Base-by-base conservation (phyloP, 2,329 filamentous ascomycete genomes). In the Hortaea werneckii region DNA sequence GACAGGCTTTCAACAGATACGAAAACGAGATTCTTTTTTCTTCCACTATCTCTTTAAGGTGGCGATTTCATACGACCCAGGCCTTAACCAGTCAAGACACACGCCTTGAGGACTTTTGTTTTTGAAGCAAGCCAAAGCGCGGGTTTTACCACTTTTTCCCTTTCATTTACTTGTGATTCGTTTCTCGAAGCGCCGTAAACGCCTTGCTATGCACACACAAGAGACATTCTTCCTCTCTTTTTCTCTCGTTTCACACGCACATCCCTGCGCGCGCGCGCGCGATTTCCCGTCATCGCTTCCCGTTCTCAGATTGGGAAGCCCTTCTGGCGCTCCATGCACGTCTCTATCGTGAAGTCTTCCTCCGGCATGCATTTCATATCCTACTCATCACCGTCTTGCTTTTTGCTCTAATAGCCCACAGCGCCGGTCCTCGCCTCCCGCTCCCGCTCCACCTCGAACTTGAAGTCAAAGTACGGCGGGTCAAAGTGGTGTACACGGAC, bases 401-500 rank as follows among this genome's bases (percentile, higher is more conserved):
- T 29, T 27, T 10, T 41, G n/a, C n/a, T n/a, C n/a, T 43, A 44
- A 5, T 47, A 41, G 41, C 54, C 44, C 41, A 52, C 40, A 42
- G 53, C 49, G 20, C 20, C 20, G 20, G 20, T 20, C 20, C 20
- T 20, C 43, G 53, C 52, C 51, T 57, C 53, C 62, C 71, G 67
- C 74, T 95, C 89, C 69, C 89, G 78, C 80, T 98, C 92, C 51
- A 96, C 92, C 77, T 98, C 92, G 69, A 95, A 98, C 76, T 85
- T 80, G 74, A 98, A 98, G 70, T 98, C 92, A 68, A 92, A 96
- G 77, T 95, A 98, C 52, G 84, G 80, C 77, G 94, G 94, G 74
- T 98, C 92, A 71, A 98, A 98, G 71, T 95, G 87, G 73, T 98
- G 92, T 57, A 96, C 83, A 63, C 92, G 86, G 54, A 98, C 90